phyloP scores from a whole-genome alignment of 2,329 filamentous ascomycete genomes.

The Cladophialophora bantiana region DNA sequence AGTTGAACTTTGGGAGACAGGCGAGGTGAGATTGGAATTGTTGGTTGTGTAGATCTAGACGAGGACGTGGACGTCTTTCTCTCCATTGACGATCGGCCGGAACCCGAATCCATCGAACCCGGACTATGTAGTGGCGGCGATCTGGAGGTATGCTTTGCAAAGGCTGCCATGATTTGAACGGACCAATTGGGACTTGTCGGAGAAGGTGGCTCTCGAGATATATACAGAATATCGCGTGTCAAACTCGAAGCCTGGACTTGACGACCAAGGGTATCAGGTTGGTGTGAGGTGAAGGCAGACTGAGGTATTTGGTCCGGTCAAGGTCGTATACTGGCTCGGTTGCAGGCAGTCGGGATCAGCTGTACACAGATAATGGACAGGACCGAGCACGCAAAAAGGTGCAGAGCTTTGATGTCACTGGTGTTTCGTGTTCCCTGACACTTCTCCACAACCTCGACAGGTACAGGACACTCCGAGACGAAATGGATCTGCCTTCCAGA shows the following conservation, averaged over 20 bases:
- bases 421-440: slow-evolving; percentile 25
- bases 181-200: neutral
- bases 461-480: slow-evolving; percentile 4
- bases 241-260: neutral
- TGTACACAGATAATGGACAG: slow-evolving; percentile 19
- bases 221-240: slow-evolving; percentile 2
- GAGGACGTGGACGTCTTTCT: slow-evolving; percentile 23
- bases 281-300: neutral
- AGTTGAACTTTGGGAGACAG: slow-evolving; percentile 37
- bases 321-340: slow-evolving; percentile 8
- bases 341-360: slow-evolving; percentile 19
- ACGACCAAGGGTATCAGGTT: neutral
- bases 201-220: neutral
- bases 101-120: slow-evolving; percentile 24
- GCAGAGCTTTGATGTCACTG: slow-evolving; percentile 29
- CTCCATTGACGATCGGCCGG: slow-evolving; percentile 27
- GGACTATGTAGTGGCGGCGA: slow-evolving; percentile 21
- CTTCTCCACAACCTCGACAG: slow-evolving; percentile 14
- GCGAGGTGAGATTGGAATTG: slow-evolving; percentile 25
- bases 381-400: slow-evolving; percentile 7
- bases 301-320: slow-evolving; percentile 9
- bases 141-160: slow-evolving; percentile 18
- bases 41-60: slow-evolving; percentile 14
- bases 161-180: slow-evolving; percentile 31
- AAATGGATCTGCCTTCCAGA: slow-evolving; percentile 18